A percentile compares a stretch with the other conserved stretches of the same genome.
These are phyloP conservation scores for Capsicum pubescens DNA, from an alignment of 257 asterid genomes.

Conservation along the genomic window DNA sequence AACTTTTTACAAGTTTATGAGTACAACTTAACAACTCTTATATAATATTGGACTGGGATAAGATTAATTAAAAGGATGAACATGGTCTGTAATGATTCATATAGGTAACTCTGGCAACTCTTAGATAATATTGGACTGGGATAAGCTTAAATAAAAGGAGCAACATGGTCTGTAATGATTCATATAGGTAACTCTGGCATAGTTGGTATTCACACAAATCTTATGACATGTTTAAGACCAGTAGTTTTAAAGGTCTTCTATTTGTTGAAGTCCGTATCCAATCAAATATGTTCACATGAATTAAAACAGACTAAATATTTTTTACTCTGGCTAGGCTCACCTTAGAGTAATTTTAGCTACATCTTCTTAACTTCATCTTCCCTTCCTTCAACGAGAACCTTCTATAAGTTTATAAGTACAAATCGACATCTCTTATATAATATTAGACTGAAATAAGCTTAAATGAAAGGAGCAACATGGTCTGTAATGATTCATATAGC, in stretches of 20 bases:
- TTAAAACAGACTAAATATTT: not conserved
- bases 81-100: not conserved
- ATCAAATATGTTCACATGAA: not conserved
- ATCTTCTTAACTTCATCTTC: not conserved
- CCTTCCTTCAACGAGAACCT: not conserved
- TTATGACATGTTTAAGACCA: not conserved
- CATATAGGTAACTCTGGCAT: not conserved
- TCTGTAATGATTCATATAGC: conserved; percentile 9
- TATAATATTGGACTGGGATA: not conserved
- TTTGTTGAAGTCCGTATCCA: not conserved
- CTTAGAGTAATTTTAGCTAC: not conserved
- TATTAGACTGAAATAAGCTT: not conserved
- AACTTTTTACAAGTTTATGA: conserved; percentile 6
- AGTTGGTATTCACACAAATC: not conserved
- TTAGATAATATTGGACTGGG: not conserved
- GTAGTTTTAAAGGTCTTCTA: not conserved
- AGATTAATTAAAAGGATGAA: not conserved
- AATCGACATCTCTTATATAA: not conserved
- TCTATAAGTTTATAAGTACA: conserved; percentile 5
- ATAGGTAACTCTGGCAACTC: not conserved
- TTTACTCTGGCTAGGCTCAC: conserved; percentile 16
- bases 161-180: not conserved
- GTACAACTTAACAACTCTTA: not conserved
- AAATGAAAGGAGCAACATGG: not conserved
- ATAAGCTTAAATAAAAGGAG: not conserved